phyloP scores from a whole-genome alignment of 2,329 filamentous ascomycete genomes.

The Scedosporium dehoogii region DNA sequence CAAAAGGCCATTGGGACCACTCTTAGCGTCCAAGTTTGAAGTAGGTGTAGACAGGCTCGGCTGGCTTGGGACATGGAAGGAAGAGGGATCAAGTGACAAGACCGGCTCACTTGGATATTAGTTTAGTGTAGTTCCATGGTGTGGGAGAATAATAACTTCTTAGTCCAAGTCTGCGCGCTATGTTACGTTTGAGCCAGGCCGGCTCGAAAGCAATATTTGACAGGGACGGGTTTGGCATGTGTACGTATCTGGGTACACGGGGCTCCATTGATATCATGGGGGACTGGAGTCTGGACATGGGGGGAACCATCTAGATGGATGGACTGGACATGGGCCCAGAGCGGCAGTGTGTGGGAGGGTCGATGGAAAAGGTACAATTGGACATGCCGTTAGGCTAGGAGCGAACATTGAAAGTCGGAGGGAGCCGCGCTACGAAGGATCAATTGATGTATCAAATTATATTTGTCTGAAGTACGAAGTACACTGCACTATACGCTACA shows the following conservation, averaged over 20 bases:
- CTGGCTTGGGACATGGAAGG: slow-evolving; percentile 1
- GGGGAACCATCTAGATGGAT: not conserved
- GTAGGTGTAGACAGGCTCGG: not conserved
- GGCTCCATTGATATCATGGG: not conserved
- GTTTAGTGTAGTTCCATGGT: not conserved
- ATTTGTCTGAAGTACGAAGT: no score
- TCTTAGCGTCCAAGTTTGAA: not conserved
- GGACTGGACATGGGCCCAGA: not conserved
- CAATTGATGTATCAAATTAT: no score
- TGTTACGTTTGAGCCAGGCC: slow-evolving; percentile 4
- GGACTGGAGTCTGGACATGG: not conserved
- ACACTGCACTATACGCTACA: no score
- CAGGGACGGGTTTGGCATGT: slow-evolving; percentile 2
- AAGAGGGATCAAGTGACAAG: slow-evolving; percentile 2
- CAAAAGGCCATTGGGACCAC: not conserved
- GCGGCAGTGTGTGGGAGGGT: not conserved
- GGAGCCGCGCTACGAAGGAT: no score
- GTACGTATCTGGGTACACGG: not conserved
- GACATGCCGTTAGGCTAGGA: no score
- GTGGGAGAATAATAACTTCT: not conserved
- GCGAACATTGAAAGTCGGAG: no score
- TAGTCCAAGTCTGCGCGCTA: not conserved
- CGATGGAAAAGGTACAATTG: no score
- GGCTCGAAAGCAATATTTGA: slow-evolving; percentile 3
- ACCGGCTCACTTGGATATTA: slow-evolving; percentile 1